Conservation (phyloP, 495 filamentous ascomycete species). For the Talaromyces wortmannii region DNA sequence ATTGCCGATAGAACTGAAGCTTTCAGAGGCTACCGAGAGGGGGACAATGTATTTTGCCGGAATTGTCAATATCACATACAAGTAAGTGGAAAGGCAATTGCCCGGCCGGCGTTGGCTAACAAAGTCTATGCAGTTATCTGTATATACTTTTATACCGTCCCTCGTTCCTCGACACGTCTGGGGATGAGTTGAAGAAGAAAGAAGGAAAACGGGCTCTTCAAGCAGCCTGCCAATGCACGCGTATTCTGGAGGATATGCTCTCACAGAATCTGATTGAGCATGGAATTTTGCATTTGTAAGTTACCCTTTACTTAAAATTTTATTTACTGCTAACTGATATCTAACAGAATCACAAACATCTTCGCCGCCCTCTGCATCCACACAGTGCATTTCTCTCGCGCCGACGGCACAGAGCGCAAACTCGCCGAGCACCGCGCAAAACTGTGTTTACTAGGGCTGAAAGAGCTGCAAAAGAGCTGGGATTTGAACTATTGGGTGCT, state of each 20-base stretch:
- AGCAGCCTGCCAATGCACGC: slow-evolving; percentile 33
- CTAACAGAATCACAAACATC: slow-evolving; percentile 33
- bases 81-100: slow-evolving; percentile 16
- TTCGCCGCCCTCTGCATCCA: slow-evolving; percentile 43
- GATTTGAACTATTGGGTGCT: slow-evolving; percentile 41
- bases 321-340: neutral
- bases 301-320: neutral
- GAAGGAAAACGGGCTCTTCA: slow-evolving; percentile 31
- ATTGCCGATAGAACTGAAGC: slow-evolving; percentile 25
- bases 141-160: slow-evolving; percentile 34
- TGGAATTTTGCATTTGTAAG: slow-evolving; percentile 36
- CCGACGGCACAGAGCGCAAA: slow-evolving; percentile 27
- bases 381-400: slow-evolving; percentile 34
- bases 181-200: slow-evolving; percentile 7
- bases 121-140: slow-evolving; percentile 20
- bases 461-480: slow-evolving; percentile 42
- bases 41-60: slow-evolving; percentile 29
- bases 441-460: slow-evolving; percentile 35
- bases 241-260: slow-evolving; percentile 39
- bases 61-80: slow-evolving; percentile 38
- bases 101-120: neutral
- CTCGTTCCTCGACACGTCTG: slow-evolving; percentile 20
- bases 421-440: slow-evolving; percentile 41
- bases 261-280: slow-evolving; percentile 39
- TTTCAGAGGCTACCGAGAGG: slow-evolving; percentile 14